Evolutionary conservation across 1,139 yeast genomes (phyloP), one percentile per base, ranked within the genome.

Genomic region (Chernovozyma aurita): DNA sequence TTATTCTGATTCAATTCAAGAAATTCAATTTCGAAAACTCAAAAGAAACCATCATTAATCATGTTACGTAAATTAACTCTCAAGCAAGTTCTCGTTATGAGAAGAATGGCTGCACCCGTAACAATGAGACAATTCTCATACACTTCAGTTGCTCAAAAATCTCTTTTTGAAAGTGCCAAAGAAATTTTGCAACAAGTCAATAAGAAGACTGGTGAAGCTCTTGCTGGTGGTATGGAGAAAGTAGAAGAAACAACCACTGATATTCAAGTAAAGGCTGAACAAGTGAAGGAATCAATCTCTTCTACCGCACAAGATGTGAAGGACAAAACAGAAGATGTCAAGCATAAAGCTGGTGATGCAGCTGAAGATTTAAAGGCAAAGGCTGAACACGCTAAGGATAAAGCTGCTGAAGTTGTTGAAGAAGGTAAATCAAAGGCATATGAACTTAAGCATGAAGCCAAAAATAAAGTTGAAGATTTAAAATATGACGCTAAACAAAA

Each of bases 121-220:
- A 18, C 31, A 26, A 24, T 37, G 29, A 31, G 24, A 38, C 41
- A 22, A 7, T 33, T 24, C 13, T 21, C 31, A 44, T 31, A 37
- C 9, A 30, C 38, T 25, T 34, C 39, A 21, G 30, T 34, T 6
- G 22, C 33, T 24, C 47, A 50, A 26, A 53, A 51, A 32, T 59
- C 70, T 3, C 50, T 66, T 20, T 48, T 63, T 13, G 69, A 57
- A 28, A 43, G 60, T 20, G 68, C 70, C 14, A 66, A 65, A 47
- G 60, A 61, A 20, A 58, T 55, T 7, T 57, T 66, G 40, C 41
- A 45, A 18, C 61, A 58, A 41, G 70, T 60, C 30, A 66, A 66
- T 45, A 50, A 55, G 36, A 52, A 58, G 36, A 52, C 50, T 13
- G 58, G 61, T 7, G 57, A 57, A 36, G 53, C 49, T n/a, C 48